phyloP scores from a whole-genome alignment of 2,329 filamentous ascomycete species.

The Penicillium sp. region DNA sequence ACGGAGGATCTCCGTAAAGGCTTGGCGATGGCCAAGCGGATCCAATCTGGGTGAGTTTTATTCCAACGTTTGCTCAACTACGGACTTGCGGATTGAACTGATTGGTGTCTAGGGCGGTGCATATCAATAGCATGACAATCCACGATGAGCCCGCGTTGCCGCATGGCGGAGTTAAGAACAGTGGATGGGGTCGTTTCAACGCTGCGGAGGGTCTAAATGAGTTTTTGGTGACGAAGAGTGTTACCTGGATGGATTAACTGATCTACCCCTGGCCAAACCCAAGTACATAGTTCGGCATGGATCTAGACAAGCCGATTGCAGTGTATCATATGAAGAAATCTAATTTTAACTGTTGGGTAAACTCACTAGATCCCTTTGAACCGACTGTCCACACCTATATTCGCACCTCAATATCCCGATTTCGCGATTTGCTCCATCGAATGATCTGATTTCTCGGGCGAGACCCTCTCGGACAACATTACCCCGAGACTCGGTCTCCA shows the following conservation, averaged over 20 bases:
- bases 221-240: constrained; percentile 62
- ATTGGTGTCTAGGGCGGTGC: constrained; percentile 44
- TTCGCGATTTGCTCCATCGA: neutral
- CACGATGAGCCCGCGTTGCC: constrained; percentile 63
- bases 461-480: constrained; percentile 11
- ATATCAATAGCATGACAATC: constrained; percentile 65
- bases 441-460: constrained; percentile 7
- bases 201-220: constrained; percentile 55
- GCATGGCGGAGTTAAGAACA: constrained; percentile 63
- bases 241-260: constrained; percentile 55
- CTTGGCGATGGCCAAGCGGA: constrained; percentile 57
- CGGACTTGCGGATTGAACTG: neutral
- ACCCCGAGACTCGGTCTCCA: constrained; percentile 6
- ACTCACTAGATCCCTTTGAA: neutral
- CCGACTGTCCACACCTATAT: neutral
- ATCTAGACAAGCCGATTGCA: neutral
- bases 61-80: constrained; percentile 14
- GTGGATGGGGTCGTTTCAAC: constrained; percentile 62
- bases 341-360: neutral
- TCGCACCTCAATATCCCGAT: constrained; percentile 1
- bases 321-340: neutral
- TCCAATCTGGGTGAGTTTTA: constrained; percentile 59
- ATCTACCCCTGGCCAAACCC: too few relatives aligned
- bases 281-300: neutral
- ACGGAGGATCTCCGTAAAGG: constrained; percentile 64